Evolutionary conservation across 768 basidiomycete genomes (phyloP), one percentile per base, ranked within the genome.

Genomic region (Rossbeevera mucosa): DNA sequence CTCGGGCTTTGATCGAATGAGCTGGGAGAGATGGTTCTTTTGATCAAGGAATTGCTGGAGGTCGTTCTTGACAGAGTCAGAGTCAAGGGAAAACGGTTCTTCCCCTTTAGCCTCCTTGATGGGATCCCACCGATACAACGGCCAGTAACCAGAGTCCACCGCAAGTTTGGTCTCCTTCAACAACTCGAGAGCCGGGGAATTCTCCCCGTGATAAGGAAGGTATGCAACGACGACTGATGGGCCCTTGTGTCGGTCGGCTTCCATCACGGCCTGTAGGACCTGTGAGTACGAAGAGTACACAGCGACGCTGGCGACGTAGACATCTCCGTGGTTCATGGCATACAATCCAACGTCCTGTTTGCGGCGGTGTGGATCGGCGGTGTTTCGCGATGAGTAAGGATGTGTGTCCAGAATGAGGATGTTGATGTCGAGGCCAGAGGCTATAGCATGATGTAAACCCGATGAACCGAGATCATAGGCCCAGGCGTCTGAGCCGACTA

Each of bases 301-400:
- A 4, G 96, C 96, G 30, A 95, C 80, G 62, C 91, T 93, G 8
- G 94, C 94, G 50, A 96, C 96, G 66, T 90, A 99, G 53, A 94
- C 92, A 64, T 94, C 88, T 11, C 95, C 95, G 68, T 96, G 88
- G 73, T 96, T 98, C 88, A 98, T 94, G 22, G 95, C 96, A 64
- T 99, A 99, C 46, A 99, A 76, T 3, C 95, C 96, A 47, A 94
- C 88, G 69, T 99, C 96, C 64, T 93, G 94, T 73, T 97, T 97
- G 49, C 33, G 33, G 54, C 91, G 83, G 55, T 80, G 77, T 9
- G 82, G 84, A 59, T 88, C 88, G 5, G 72, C 76, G 22, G 76
- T 69, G 63, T 85, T 82, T 49, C 92, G 85, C 30, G 83, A 71
- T 2, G 92, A 84, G 71, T 96, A 99, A 0, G 96, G 91, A 2